Base-by-base conservation (phyloP, 106 monocot species). In the Vanilla planifolia region DNA sequence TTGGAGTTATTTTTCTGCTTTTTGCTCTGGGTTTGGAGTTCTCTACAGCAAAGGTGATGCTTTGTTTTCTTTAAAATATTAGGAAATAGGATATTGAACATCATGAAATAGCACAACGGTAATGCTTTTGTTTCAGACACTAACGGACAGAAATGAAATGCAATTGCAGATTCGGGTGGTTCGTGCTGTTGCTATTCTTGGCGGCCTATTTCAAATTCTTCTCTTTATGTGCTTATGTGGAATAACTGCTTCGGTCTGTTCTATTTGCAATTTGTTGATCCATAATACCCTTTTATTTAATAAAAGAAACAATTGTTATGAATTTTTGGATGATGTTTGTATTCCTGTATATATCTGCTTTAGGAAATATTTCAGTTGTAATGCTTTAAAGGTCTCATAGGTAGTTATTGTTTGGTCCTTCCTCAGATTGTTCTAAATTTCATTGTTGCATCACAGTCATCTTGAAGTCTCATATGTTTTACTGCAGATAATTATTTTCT, bases 201-300 rank as follows among this genome's bases (percentile, higher is more conserved):
- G 95, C 30, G 95, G 95, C 11, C 60, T 96, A 17, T 79, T 96
- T 22, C 95, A 96, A 69, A 90, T 96, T 64, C 75, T 83, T 55
- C 62, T 96, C 33, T 96, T 96, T 64, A 96, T 96, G 84, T 96
- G 80, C 71, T 72, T 96, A 71, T 86, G 86, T 79, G 95, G 95
- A 28, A 65, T 84, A 59, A 77, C 70, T 66, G 86, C 90, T 13
- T 90, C 81, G 66, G 95, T 96, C 67, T n/a, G 83, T 79, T 65
- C 55, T 35, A 33, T 7, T 30, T n/a, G n/a, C n/a, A n/a, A n/a
- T n/a, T n/a, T n/a, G n/a, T n/a, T n/a, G n/a, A n/a, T n/a, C n/a
- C n/a, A n/a, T n/a, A n/a, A n/a, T n/a, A n/a, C n/a, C n/a, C n/a
- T n/a, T n/a, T n/a, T n/a, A n/a, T n/a, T n/a, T n/a, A n/a, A n/a